Base-by-base conservation (phyloP, 345 rosid genomes). In the Salix koriyanagi region DNA sequence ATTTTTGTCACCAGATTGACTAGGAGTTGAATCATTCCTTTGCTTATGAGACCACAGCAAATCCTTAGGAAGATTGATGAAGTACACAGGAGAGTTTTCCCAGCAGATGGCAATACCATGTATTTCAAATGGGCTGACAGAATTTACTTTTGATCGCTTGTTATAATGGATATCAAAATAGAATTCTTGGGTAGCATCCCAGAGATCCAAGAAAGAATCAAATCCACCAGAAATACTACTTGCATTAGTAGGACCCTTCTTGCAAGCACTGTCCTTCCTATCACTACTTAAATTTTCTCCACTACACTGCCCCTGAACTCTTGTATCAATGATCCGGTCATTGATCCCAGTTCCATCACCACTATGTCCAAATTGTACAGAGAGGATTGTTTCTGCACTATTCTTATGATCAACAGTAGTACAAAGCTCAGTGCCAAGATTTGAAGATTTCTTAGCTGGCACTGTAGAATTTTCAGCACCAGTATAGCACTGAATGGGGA, bases 71-170 rank as follows among this genome's bases (percentile, higher is more conserved):
- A 95, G 82, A 82, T 90, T 91, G 76, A 90, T 76, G 79, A 91
- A 93, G 86, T 93, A 93, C 37, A 95, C 93, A 44, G 91, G 92
- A 62, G 99, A 93, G 79, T 83, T 83, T 73, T 86, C 89, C 98
- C 97, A 95, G 84, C 99, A 95, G 76, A 95, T 82, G 15, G 99
- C 97, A 67, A 95, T 86, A 75, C 99, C 99, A 80, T 90, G 91
- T 80, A 93, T 80, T 84, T 95, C 99, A 79, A 88, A 95, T 15
- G 83, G 84, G 70, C 72, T 83, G 79, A 71, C 67, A 50, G 88
- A 79, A 69, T 87, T 88, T 68, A 82, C 65, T 82, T 82, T 87
- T 72, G 89, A 81, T 76, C 82, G 74, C 81, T 87, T 91, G 75
- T 73, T 88, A 69, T 90, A 95, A 85, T 95, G 98, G 72, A 95